Percentiles rank a stretch among this genome's conserved stretches.
Evolutionary conservation across 495 filamentous ascomycete species (phyloP).

Genomic region (Aspergillus egyptiacus): DNA sequence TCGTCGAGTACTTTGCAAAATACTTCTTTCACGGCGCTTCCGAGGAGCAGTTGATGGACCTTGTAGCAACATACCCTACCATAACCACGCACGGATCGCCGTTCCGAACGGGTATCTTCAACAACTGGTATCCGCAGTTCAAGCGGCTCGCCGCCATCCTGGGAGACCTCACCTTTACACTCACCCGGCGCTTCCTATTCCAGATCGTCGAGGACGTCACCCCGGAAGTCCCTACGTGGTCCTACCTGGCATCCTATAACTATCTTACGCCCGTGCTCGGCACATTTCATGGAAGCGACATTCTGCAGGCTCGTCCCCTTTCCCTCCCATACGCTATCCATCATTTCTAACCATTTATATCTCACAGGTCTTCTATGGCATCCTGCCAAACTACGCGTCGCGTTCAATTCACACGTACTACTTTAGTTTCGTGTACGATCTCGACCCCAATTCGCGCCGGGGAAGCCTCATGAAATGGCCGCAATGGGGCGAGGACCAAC

Average conservation of each 20-base stretch:
- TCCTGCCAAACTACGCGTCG: conserved; percentile 57
- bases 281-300: conserved; percentile 65
- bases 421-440: conserved; percentile 57
- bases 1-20: conserved; percentile 52
- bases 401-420: conserved; percentile 56
- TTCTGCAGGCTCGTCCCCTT: conserved; percentile 39
- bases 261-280: conserved; percentile 63
- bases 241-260: conserved; percentile 63
- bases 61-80: conserved; percentile 54
- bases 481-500: conserved; percentile 46
- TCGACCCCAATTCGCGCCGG: conserved; percentile 53
- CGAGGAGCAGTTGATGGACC: conserved; percentile 34
- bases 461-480: conserved; percentile 51
- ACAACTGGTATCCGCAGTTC: conserved; percentile 66
- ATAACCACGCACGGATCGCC: conserved; percentile 51
- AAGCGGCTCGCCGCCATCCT: conserved; percentile 73
- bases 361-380: conserved; percentile 55
- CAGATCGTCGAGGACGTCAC: conserved; percentile 32
- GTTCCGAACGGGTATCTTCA: conserved; percentile 55
- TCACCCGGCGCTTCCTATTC: conserved; percentile 56
- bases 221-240: conserved; percentile 58
- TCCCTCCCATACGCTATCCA: not conserved
- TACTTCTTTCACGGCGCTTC: conserved; percentile 53
- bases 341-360: not conserved
- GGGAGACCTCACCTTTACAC: conserved; percentile 62